Evolutionary conservation across 306 rosid genomes (phyloP), one percentile per base, ranked within the genome.

Genomic region (Vigna hirtella): DNA sequence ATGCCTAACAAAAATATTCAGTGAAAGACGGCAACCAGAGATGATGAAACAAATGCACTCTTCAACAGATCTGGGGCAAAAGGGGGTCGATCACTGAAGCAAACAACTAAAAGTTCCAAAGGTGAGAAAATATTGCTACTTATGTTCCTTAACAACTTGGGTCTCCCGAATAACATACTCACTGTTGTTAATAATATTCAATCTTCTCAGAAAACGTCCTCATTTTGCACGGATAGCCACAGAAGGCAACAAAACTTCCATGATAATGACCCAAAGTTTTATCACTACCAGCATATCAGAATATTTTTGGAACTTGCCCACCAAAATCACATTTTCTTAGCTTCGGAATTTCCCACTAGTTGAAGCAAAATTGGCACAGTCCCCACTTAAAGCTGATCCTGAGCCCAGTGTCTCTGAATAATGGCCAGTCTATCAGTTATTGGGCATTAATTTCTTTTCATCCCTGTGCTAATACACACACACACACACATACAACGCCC

Each of bases 221-320:
- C 77, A 64, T 61, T 43, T 73, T 68, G 87, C 83, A 83, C 56
- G 81, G 78, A 83, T 63, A 81, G 81, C 67, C 72, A 59, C 71
- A 83, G 53, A 82, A 81, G 68, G 86, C 76, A 86, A 81, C 55
- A 47, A 84, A 79, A 61, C 78, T 69, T 82, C 74, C 76, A 45
- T 70, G 68, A 85, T 48, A 73, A 76, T 48, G 77, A 79, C 82
- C 70, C 74, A 79, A 79, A 47, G 67, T 72, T 71, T 64, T 78
- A 81, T 74, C 85, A 72, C 80, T 82, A 69, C 83, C 88, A 67
- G 77, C 86, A 87, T 26, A 84, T 85, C 87, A 40, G 78, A 82
- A 75, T 58, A 70, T 40, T 82, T 51, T 72, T 81, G 80, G 67
- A 56, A 77, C 65, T 69, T 75, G 80, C 88, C 77, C 85, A 74